Base-by-base conservation (phyloP, 1,284 basidiomycete species). In the Ceratobasidium sp. region DNA sequence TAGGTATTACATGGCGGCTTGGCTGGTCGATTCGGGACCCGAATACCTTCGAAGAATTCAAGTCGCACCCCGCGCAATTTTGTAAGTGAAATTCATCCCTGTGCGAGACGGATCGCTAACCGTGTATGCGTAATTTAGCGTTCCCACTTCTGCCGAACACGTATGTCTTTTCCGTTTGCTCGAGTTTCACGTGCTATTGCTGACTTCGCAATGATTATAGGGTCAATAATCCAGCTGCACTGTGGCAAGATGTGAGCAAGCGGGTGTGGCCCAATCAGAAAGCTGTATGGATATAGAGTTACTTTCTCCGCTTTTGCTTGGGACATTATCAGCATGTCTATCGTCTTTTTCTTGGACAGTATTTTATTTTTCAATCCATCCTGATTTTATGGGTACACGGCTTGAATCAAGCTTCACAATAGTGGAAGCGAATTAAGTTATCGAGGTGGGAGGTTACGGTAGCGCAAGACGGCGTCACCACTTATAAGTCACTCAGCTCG, bases 1-100 rank as follows among this genome's bases (percentile, higher is more conserved):
- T 58, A 82, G 89, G 89, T 64, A 87, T 90, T 63, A 90, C 89
- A 15, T 91, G 89, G 89, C 83, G 89, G 69, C 85, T 91, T n/a
- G 89, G 86, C 0, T 90, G 87, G 80, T 89, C 89, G 2, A 84
- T 90, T 64, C 83, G 88, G 65, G 82, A 90, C 81, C 83, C 85
- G 8, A 81, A 83, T n/a, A 69, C 67, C n/a, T 69, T 69, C n/a
- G 67, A 69, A 31, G 67, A 58, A 54, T 69, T 69, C 53, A 56
- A 69, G 37, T 28, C 53, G 4, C 67, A 69, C 23, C 51, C 67
- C 13, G 67, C 67, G 4, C 53, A 69, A 28, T 31, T 56, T 15
- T 20, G 67, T 69, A 28, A 58, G 67, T 69, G 23, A 58, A 17
- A 3, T 26, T 13, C 6, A 42, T 31, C n/a, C 2, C 13, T 26